Percentiles rank a stretch among this genome's conserved stretches.
phyloP scores from a whole-genome alignment of 768 basidiomycete genomes.

The Boletus vermiculosoides region DNA sequence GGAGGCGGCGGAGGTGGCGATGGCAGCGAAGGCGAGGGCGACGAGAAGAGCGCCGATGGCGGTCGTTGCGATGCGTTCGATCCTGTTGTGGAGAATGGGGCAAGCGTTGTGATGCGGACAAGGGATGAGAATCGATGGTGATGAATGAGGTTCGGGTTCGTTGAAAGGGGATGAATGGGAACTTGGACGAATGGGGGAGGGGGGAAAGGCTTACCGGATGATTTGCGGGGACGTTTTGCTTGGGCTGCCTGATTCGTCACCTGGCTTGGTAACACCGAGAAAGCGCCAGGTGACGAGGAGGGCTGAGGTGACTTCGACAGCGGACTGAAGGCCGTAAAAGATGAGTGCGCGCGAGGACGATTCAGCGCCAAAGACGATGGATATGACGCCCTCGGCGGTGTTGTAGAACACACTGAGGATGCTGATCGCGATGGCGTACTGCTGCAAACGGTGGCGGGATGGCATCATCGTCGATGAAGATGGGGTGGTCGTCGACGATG shows the following conservation, averaged over 20 bases:
- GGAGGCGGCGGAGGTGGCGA: constrained; percentile 33
- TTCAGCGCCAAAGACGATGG: constrained; percentile 44
- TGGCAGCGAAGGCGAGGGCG: constrained; percentile 37
- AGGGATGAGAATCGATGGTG: too few species aligned
- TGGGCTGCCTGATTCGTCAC: constrained; percentile 29
- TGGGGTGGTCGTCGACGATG: too few species aligned
- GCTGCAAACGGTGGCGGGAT: constrained; percentile 20
- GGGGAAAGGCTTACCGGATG: constrained; percentile 9
- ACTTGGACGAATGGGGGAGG: too few species aligned
- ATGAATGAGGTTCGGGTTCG: too few species aligned
- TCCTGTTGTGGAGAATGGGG: constrained; percentile 15
- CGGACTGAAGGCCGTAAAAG: constrained; percentile 50
- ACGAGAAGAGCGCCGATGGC: constrained; percentile 39
- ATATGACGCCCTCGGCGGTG: constrained; percentile 42
- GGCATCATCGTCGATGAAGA: constrained; percentile 20
- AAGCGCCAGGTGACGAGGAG: constrained; percentile 48
- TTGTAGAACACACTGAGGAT: constrained; percentile 40
- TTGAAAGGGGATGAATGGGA: not conserved
- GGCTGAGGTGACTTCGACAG: constrained; percentile 45
- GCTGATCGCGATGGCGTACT: constrained; percentile 43
- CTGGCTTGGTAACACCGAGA: constrained; percentile 29
- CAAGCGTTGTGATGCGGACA: not conserved
- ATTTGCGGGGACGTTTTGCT: not conserved
- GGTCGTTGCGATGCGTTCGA: constrained; percentile 38
- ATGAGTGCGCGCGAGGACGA: constrained; percentile 43